Evolutionary conservation across 2,329 filamentous ascomycete species (phyloP), one percentile per base, ranked within the genome.

Genomic region (Sarocladium kiliense): DNA sequence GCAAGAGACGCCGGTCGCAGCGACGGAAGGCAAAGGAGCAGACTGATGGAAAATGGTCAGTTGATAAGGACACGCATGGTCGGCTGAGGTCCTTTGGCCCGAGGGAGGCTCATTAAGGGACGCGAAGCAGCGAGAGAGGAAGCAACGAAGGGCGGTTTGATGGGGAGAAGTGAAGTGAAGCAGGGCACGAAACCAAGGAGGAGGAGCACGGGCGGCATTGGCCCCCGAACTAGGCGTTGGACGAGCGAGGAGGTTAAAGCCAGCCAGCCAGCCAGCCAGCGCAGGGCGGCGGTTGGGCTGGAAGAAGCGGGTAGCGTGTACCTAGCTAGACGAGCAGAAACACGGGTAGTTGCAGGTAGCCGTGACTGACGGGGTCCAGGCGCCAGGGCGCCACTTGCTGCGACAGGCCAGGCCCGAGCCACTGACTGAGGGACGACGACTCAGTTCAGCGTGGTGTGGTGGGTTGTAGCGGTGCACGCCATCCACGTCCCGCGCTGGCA

Each of bases 141-240:
- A 16, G 27, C n/a, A 34, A 11, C 11, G 7, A 36, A 51, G 30
- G 47, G 47, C 27, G n/a, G 47, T 23, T 51, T 51, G 47, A 51
- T 51, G 47, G n/a, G 19, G 47, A 51, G 26, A 34, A n/a, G 30
- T 51, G 47, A 51, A 51, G 47, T 51, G 47, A 34, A 51, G 47
- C 47, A 51, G 47, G 47, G 47, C 30, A 36, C 47, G 27, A 51
- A 51, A 51, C 47, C 47, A 32, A 51, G n/a, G 41, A 51, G 30
- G 47, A 51, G 47, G 30, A 51, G 27, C 18, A 27, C 27, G 26
- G 27, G 47, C 23, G 47, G 47, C 47, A 51, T 51, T 51, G 30
- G 47, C 47, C 44, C 41, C 41, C 25, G 44, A 27, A 47, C 44
- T 47, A 47, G 44, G 44, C 25, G 44, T 47, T 47, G 44, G 25